Conservation (phyloP, 1,139 yeast species). For the Debaryomyces sp. region DNA sequence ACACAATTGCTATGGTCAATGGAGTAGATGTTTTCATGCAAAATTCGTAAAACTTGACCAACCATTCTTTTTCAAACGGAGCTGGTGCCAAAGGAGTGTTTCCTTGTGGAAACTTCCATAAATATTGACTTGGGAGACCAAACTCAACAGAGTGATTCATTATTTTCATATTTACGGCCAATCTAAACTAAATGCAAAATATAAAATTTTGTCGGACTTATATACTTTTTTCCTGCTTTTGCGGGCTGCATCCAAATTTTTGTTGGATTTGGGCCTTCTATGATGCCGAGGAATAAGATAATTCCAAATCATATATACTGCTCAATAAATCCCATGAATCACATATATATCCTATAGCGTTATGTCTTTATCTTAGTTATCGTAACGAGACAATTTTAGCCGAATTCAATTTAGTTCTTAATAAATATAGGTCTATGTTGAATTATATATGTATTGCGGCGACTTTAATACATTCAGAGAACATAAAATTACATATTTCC, state of each 20-base stretch:
- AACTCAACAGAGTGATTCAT: slow-evolving; percentile 26
- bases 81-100: slow-evolving; percentile 37
- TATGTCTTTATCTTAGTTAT: too few species aligned
- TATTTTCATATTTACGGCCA: slow-evolving; percentile 1
- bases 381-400: too few species aligned
- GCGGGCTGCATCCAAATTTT: slow-evolving; percentile 1
- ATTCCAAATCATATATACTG: too few species aligned
- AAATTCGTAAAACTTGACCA: slow-evolving; percentile 28
- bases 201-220: slow-evolving; percentile 4
- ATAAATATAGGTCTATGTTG: too few species aligned
- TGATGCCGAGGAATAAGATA: too few species aligned
- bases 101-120: slow-evolving; percentile 37
- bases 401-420: too few species aligned
- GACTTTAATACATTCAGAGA: too few species aligned
- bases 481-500: too few species aligned
- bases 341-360: too few species aligned
- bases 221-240: slow-evolving; percentile 5
- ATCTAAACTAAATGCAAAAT: not conserved
- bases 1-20: slow-evolving; percentile 58
- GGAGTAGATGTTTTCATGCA: slow-evolving; percentile 53
- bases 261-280: slow-evolving; percentile 8
- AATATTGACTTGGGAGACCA: slow-evolving; percentile 39
- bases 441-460: too few species aligned
- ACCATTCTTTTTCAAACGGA: slow-evolving; percentile 35
- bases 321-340: too few species aligned